Evolutionary conservation across 2,329 filamentous ascomycete species (phyloP).

Genomic region (Fusarium buharicum): DNA sequence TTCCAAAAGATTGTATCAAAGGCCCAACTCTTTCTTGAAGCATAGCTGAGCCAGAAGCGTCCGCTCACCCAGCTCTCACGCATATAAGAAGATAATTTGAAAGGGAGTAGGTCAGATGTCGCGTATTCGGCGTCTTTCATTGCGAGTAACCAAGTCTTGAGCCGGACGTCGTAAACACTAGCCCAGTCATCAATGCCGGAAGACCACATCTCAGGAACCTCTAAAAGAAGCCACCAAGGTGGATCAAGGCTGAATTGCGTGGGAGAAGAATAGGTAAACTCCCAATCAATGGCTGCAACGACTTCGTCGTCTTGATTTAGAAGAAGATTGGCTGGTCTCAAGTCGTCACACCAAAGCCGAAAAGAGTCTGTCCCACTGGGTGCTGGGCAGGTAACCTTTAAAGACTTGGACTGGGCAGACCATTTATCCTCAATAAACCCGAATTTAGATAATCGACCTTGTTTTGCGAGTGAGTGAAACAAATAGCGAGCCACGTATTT

Average conservation of each 20-base stretch:
- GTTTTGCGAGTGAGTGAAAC: slow-evolving; percentile 37
- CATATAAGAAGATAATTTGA: slow-evolving; percentile 48
- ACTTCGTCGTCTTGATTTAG: slow-evolving; percentile 45
- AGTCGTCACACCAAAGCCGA: slow-evolving; percentile 36
- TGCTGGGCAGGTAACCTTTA: not conserved
- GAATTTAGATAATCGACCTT: slow-evolving; percentile 5
- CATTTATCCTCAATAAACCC: slow-evolving; percentile 3
- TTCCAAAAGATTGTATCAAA: slow-evolving; percentile 54
- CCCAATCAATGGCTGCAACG: slow-evolving; percentile 55
- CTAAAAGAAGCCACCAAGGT: slow-evolving; percentile 55
- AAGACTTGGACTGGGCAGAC: not conserved
- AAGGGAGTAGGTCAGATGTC: slow-evolving; percentile 17
- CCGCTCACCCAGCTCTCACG: slow-evolving; percentile 50
- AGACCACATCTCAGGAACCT: slow-evolving; percentile 47
- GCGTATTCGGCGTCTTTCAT: slow-evolving; percentile 37
- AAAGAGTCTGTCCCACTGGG: slow-evolving; percentile 5
- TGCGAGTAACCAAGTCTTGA: slow-evolving; percentile 49
- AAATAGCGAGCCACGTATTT: slow-evolving; percentile 47
- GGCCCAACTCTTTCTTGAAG: slow-evolving; percentile 50
- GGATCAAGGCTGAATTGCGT: slow-evolving; percentile 50
- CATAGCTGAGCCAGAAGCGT: slow-evolving; percentile 50
- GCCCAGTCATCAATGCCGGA: slow-evolving; percentile 46
- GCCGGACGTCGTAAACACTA: slow-evolving; percentile 44
- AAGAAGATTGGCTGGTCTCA: slow-evolving; percentile 50
- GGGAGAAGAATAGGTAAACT: slow-evolving; percentile 52